A percentile compares a stretch with the other conserved stretches of the same genome.
Conservation (phyloP, 129 eudicot genomes). For the Apium graveolens region DNA sequence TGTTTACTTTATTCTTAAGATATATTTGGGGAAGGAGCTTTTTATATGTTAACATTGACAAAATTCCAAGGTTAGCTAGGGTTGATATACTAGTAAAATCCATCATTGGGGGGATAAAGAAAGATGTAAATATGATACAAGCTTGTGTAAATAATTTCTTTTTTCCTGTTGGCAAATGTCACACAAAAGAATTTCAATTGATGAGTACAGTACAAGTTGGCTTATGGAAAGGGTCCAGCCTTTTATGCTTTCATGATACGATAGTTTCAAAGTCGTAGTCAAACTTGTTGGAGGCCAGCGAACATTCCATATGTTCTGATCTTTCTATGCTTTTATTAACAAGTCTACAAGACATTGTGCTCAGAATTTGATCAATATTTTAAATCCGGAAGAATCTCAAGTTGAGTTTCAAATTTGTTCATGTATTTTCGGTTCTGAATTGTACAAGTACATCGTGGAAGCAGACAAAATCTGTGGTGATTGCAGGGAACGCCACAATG, state of each 20-base stretch:
- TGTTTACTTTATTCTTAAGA: not conserved
- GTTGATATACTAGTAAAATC: not conserved
- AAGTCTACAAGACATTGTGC: not conserved
- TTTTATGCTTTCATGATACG: not conserved
- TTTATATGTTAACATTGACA: not conserved
- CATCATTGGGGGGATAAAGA: not conserved
- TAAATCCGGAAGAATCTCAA: not conserved
- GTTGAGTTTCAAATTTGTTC: not conserved
- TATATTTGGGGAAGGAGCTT: not conserved
- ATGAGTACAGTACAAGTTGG: not conserved
- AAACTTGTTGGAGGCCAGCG: not conserved
- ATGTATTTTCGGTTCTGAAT: too few relatives aligned
- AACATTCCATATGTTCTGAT: not conserved
- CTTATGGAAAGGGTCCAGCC: not conserved
- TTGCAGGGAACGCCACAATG: not conserved
- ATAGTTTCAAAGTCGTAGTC: not conserved
- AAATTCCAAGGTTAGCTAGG: not conserved
- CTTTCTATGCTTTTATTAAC: too few relatives aligned
- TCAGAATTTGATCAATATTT: not conserved
- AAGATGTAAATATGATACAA: not conserved
- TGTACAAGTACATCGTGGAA: not conserved
- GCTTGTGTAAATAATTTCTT: not conserved
- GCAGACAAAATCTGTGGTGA: not conserved
- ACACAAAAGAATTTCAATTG: too few relatives aligned
- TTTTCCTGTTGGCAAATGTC: too few relatives aligned